phyloP scores from a whole-genome alignment of 1,139 yeast genomes.

The Casaregolazyma suthepensis region DNA sequence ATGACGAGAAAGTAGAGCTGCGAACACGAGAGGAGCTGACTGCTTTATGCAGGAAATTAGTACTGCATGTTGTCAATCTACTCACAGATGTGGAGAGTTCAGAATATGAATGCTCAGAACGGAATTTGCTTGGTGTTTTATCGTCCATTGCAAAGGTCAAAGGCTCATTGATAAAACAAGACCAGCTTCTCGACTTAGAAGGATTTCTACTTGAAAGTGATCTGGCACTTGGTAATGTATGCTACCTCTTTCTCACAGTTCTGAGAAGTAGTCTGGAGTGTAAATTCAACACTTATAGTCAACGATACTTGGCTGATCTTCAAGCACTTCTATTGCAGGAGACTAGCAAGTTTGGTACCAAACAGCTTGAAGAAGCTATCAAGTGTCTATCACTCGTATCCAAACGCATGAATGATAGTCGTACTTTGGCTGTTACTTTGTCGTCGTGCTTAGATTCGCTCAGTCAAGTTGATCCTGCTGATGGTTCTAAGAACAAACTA shows the following conservation, averaged over 20 bases:
- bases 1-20: not conserved
- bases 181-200: conserved; percentile 55
- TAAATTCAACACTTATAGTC: conserved; percentile 34
- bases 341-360: conserved; percentile 51
- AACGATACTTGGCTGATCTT: conserved; percentile 29
- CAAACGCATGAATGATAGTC: not conserved
- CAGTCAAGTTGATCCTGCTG: not conserved
- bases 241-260: conserved; percentile 48
- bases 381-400: conserved; percentile 49
- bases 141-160: conserved; percentile 48
- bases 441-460: conserved; percentile 5
- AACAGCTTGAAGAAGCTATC: conserved; percentile 61
- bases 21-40: not conserved
- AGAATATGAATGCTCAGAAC: not conserved
- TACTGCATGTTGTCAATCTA: not conserved
- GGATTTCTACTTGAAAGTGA: conserved; percentile 52
- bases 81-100: not conserved
- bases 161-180: conserved; percentile 50
- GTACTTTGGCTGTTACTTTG: not conserved
- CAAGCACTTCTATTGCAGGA: conserved; percentile 47
- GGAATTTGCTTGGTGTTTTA: conserved; percentile 24
- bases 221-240: conserved; percentile 33
- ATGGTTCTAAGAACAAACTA: conserved; percentile 7
- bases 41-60: not conserved
- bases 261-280: conserved; percentile 43